phyloP scores from a whole-genome alignment of 768 basidiomycete genomes.

The Boletus subcaerulescens region DNA sequence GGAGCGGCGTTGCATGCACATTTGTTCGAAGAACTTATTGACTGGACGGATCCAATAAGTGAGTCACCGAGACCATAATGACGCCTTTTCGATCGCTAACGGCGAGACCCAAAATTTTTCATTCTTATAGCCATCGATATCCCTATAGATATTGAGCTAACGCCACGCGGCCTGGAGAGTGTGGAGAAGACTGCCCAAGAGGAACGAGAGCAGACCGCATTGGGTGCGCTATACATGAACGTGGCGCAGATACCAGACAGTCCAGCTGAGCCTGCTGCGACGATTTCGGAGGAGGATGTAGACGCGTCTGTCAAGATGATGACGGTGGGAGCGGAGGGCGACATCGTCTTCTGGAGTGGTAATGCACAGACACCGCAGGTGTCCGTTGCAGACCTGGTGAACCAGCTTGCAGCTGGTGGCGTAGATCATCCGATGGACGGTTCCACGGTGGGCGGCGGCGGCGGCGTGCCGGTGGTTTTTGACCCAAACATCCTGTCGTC shows the following conservation, averaged over 20 bases:
- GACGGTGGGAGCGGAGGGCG: constrained; percentile 67
- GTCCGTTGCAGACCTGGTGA: constrained; percentile 69
- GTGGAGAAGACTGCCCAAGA: constrained; percentile 70
- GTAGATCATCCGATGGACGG: constrained; percentile 40
- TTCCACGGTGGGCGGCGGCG: constrained; percentile 24
- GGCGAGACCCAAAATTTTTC: not conserved
- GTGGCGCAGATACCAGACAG: constrained; percentile 72
- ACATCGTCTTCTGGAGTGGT: constrained; percentile 62
- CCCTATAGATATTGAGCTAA: constrained; percentile 51
- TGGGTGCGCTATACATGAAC: constrained; percentile 73
- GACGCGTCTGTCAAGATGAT: constrained; percentile 62
- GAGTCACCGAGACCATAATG: constrained; percentile 37
- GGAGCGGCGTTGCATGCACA: constrained; percentile 82
- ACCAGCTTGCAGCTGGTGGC: constrained; percentile 52
- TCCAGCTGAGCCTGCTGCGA: constrained; percentile 62
- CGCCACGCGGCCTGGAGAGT: constrained; percentile 62
- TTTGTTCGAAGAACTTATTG: constrained; percentile 81
- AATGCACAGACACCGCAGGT: constrained; percentile 27
- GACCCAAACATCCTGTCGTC: constrained; percentile 42
- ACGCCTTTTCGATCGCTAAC: constrained; percentile 21
- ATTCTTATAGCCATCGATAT: constrained; percentile 55
- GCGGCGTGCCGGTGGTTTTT: constrained; percentile 36
- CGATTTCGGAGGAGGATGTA: constrained; percentile 65
- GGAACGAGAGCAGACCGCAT: constrained; percentile 72
- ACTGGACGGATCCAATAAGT: constrained; percentile 84